phyloP scores from a whole-genome alignment of 257 asterid species.

The Solanum lignicaule region DNA sequence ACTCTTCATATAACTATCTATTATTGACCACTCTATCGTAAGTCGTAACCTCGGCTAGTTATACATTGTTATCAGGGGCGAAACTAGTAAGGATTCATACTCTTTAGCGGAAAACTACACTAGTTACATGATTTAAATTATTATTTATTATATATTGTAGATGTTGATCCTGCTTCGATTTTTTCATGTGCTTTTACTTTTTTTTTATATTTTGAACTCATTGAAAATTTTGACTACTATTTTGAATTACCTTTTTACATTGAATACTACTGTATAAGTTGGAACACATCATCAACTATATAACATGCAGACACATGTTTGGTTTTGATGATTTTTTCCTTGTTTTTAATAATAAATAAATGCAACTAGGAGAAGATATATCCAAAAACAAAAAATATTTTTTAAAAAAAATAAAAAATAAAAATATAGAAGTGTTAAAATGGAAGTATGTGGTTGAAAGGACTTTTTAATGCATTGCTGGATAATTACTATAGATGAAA shows the following conservation, averaged over 20 bases:
- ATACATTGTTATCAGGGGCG: background rate
- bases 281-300: background rate
- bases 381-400: background rate
- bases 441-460: background rate
- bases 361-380: background rate
- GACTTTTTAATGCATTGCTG: background rate
- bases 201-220: too few species aligned
- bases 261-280: background rate
- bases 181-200: too few species aligned
- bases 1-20: background rate
- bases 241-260: background rate
- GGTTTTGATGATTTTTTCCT: background rate
- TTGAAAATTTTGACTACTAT: background rate
- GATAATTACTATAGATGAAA: background rate
- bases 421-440: background rate
- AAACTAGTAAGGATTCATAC: too few species aligned
- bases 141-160: too few species aligned
- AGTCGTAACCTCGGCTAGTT: background rate
- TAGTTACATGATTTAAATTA: too few species aligned
- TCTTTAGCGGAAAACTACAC: too few species aligned
- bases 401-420: background rate
- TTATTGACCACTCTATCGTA: background rate
- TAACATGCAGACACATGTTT: background rate
- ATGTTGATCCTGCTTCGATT: rapidly evolving
- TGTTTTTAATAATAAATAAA: background rate